Evolutionary conservation across 495 filamentous ascomycete genomes (phyloP).

Genomic region (Aspergillus kassunensis): DNA sequence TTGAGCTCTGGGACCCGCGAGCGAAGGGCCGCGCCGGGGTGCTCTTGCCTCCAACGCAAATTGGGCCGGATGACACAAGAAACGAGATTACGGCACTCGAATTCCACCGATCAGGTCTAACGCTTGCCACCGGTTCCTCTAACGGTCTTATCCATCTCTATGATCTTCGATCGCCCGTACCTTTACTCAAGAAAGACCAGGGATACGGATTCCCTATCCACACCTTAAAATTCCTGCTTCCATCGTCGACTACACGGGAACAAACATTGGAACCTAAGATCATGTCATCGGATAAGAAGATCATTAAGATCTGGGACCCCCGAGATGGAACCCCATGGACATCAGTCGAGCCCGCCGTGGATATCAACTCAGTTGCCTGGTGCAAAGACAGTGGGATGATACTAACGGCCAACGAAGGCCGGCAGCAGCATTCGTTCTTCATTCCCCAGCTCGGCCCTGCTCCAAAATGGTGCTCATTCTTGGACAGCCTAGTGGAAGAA

Average conservation of each 20-base stretch:
- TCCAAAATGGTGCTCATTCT: constrained; percentile 91
- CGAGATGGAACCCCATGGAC: constrained; percentile 82
- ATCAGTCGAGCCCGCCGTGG: constrained; percentile 89
- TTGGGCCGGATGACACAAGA: constrained; percentile 45
- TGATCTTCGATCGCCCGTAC: constrained; percentile 83
- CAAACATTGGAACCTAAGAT: constrained; percentile 74
- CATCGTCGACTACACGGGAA: constrained; percentile 58
- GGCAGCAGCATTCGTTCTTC: constrained; percentile 90
- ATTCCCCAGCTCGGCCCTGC: constrained; percentile 91
- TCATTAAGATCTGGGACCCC: constrained; percentile 95
- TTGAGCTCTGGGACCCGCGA: constrained; percentile 93
- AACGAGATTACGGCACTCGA: constrained; percentile 82
- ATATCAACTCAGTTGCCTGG: constrained; percentile 88
- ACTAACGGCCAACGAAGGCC: constrained; percentile 91
- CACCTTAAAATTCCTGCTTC: constrained; percentile 79
- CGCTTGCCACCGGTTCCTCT: constrained; percentile 81
- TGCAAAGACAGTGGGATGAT: constrained; percentile 86
- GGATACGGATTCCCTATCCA: constrained; percentile 94
- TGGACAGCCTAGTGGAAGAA: constrained; percentile 96
- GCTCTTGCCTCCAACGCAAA: constrained; percentile 49
- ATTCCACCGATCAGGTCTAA: constrained; percentile 81
- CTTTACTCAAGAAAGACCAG: constrained; percentile 87
- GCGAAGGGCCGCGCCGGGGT: constrained; percentile 77
- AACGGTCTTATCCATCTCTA: constrained; percentile 88
- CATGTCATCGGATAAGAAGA: constrained; percentile 85